Evolutionary conservation across 179 eudicot species (phyloP), one percentile per base, ranked within the genome.

Genomic region (Beta macrorhiza): DNA sequence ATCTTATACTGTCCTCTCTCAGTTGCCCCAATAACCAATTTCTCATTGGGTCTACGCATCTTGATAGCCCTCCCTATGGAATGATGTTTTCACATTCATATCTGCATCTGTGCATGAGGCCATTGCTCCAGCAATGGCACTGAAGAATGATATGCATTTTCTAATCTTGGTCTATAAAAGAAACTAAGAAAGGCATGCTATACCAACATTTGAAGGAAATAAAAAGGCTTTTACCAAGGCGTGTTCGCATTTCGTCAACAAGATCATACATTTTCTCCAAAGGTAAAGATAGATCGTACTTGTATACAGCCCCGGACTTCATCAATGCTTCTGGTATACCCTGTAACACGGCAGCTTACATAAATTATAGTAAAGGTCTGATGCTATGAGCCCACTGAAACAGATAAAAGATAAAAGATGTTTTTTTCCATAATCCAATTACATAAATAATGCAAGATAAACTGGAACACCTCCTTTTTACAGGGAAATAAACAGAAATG

Each of bases 241-340:
- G 94, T 81, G 71, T 79, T 72, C 97, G 90, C 97, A 92, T 92
- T 87, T 89, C 98, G 83, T 91, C 94, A 72, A 96, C 99, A 83
- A 96, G 90, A 82, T 92, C 92, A 79, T 96, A 96, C 97, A 96
- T 90, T 87, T 91, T 92, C 81, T 90, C 98, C 83, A 91, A 79
- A 77, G 99, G 99, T 75, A 96, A 80, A 79, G 99, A 96, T 85
- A 96, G 85, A 89, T 96, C 99, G 82, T 96, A 96, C 85, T 94
- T 96, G 89, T 94, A 96, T 25, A 94, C 93, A 80, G 97, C 97
- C 74, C 99, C 99, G 5, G 92, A 93, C 85, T 88, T 94, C 97
- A 90, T 87, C 83, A 96, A 67, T 72, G 98, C 99, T 89, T 96
- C 99, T 74, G 99, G 88, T 82, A 96, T 42, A 83, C 99, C 99